Percentiles rank a stretch among this genome's conserved stretches.
These are phyloP conservation scores for Fraxinus baroniana DNA, from an alignment of 305 asterid genomes.

Conservation along the genomic window DNA sequence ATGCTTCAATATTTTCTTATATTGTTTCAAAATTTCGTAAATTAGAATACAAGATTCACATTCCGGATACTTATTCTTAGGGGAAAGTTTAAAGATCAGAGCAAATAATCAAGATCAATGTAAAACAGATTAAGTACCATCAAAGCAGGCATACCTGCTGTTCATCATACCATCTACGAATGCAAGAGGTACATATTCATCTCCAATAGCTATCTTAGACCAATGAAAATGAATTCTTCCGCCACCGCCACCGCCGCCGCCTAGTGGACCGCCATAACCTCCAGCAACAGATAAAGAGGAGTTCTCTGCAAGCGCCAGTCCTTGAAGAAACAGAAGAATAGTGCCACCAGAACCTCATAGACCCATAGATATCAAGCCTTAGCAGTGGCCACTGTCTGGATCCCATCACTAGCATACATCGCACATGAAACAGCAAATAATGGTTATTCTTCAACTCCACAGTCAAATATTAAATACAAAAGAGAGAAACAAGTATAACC, in stretches of 20 bases:
- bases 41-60: conserved; percentile 1
- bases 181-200: conserved; percentile 83
- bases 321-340: conserved; percentile 74
- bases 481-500: not conserved
- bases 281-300: conserved; percentile 78
- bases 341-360: conserved; percentile 98
- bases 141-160: conserved; percentile 48
- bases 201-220: conserved; percentile 70
- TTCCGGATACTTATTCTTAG: conserved; percentile 3
- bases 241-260: conserved; percentile 98
- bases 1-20: conserved; percentile 9
- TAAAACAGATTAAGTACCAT: not conserved
- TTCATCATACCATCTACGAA: conserved; percentile 66
- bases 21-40: not conserved
- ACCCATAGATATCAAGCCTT: conserved; percentile 68
- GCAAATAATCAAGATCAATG: conserved; percentile 8
- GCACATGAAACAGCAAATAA: conserved; percentile 26
- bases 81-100: not conserved
- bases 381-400: conserved; percentile 87
- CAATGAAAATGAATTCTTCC: conserved; percentile 98
- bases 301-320: conserved; percentile 60
- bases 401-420: conserved; percentile 66
- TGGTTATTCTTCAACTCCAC: conserved; percentile 17
- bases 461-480: conserved; percentile 7
- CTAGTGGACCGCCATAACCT: conserved; percentile 81